These are phyloP conservation scores for Penicillium salamii DNA, from an alignment of 495 filamentous ascomycete genomes.

Conservation along the genomic window DNA sequence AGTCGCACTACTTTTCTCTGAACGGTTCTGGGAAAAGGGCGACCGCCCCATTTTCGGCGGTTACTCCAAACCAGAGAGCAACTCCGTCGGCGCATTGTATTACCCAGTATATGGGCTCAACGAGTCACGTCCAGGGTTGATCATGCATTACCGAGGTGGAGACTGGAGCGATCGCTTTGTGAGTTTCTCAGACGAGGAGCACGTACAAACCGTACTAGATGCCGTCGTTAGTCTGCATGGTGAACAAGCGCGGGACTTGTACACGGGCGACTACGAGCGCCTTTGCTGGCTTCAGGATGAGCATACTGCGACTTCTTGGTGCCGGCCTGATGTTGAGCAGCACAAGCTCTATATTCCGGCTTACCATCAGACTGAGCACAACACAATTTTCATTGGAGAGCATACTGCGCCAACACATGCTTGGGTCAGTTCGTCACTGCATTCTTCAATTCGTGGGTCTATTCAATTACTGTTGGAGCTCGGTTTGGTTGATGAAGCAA, in stretches of 20 bases:
- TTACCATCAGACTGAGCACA: slow-evolving; percentile 62
- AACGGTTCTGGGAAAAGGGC: slow-evolving; percentile 66
- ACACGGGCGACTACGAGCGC: slow-evolving; percentile 55
- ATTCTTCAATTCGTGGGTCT: slow-evolving; percentile 58
- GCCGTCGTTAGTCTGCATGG: slow-evolving; percentile 60
- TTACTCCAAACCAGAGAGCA: slow-evolving; percentile 49
- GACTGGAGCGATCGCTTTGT: slow-evolving; percentile 46
- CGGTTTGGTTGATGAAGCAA: slow-evolving; percentile 66
- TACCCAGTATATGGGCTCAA: slow-evolving; percentile 63
- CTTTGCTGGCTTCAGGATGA: slow-evolving; percentile 57
- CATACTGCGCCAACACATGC: slow-evolving; percentile 67
- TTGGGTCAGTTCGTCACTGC: slow-evolving; percentile 63
- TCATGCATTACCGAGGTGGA: slow-evolving; percentile 53
- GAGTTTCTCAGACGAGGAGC: slow-evolving; percentile 47
- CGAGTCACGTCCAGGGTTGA: slow-evolving; percentile 54
- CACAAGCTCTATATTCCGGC: slow-evolving; percentile 64
- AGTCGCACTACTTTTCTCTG: slow-evolving; percentile 58
- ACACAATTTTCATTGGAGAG: slow-evolving; percentile 65
- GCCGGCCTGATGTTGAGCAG: slow-evolving; percentile 51
- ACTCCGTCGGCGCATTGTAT: slow-evolving; percentile 53
- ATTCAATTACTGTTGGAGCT: slow-evolving; percentile 64
- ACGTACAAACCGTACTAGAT: slow-evolving; percentile 52
- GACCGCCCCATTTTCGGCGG: slow-evolving; percentile 58
- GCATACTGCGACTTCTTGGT: slow-evolving; percentile 50
- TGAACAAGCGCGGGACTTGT: slow-evolving; percentile 48